Conservation (phyloP, 2,329 filamentous ascomycete genomes). For the Colletotrichum gloeosporioides region DNA sequence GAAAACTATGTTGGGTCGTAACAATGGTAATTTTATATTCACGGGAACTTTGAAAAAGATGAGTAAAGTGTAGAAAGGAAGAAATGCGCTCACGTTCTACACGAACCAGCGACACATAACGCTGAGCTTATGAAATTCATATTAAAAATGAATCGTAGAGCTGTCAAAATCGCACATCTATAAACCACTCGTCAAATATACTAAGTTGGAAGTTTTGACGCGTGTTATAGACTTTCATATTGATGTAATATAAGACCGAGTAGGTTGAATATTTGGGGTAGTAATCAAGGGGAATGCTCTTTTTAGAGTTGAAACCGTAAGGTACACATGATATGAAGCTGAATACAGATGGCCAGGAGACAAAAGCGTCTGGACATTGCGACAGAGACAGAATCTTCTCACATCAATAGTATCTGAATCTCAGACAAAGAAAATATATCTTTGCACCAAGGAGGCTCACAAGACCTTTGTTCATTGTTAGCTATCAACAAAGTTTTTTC, state of each 20-base stretch:
- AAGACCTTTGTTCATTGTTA: background rate
- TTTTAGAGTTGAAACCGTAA: too few relatives aligned
- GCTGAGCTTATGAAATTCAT: rapidly evolving
- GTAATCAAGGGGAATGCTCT: background rate
- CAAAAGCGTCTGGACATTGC: too few relatives aligned
- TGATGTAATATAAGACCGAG: background rate
- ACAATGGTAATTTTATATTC: background rate
- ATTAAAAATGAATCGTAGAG: background rate
- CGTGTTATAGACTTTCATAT: background rate
- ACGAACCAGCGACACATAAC: rapidly evolving
- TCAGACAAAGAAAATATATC: background rate
- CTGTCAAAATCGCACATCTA: rapidly evolving
- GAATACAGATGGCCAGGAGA: too few relatives aligned
- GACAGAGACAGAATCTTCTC: background rate
- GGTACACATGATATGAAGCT: too few relatives aligned
- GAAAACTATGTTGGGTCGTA: rapidly evolving
- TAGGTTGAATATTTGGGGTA: background rate
- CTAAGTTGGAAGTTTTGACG: rapidly evolving
- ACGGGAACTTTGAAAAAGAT: background rate
- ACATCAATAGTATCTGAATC: background rate
- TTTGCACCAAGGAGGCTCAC: too few relatives aligned
- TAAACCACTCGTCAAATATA: background rate
- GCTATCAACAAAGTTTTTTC: background rate
- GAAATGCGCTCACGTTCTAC: background rate
- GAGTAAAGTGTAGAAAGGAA: background rate